Percentiles rank a stretch among this genome's conserved stretches.
phyloP scores from a whole-genome alignment of 805 yeast species.

The Candida boidinii region DNA sequence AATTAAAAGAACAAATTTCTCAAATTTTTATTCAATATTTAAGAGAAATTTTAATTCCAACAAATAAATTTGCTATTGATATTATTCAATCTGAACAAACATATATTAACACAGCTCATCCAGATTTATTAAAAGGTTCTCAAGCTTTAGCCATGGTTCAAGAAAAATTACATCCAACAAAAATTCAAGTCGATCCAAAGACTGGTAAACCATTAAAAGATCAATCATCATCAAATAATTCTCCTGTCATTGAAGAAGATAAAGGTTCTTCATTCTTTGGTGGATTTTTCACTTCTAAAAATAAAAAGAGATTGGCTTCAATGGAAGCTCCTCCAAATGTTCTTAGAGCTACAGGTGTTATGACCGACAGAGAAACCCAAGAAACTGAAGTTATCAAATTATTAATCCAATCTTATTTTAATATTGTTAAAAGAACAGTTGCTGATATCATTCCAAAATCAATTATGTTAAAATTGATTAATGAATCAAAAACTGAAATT shows the following conservation, averaged over 20 bases:
- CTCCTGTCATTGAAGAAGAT: constrained; percentile 36
- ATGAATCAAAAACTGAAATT: constrained; percentile 74
- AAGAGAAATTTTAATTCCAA: constrained; percentile 73
- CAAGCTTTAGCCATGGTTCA: constrained; percentile 91
- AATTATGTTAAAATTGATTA: constrained; percentile 84
- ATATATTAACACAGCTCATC: constrained; percentile 95
- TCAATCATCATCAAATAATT: constrained; percentile 15
- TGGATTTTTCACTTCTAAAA: constrained; percentile 86
- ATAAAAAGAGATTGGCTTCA: constrained; percentile 86
- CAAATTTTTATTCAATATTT: constrained; percentile 72
- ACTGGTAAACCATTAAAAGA: constrained; percentile 71
- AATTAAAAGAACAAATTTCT: constrained; percentile 77
- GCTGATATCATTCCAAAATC: constrained; percentile 95
- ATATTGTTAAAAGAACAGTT: constrained; percentile 87
- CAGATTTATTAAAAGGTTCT: constrained; percentile 90
- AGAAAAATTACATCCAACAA: constrained; percentile 72
- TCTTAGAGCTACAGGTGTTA: constrained; percentile 81
- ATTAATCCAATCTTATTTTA: constrained; percentile 81
- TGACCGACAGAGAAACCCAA: constrained; percentile 93
- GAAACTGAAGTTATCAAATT: constrained; percentile 96
- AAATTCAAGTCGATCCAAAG: constrained; percentile 76
- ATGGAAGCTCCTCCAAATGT: constrained; percentile 98
- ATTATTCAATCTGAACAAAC: constrained; percentile 82
- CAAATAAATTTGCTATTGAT: constrained; percentile 78
- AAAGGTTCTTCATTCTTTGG: constrained; percentile 80